Base-by-base conservation (phyloP, 768 basidiomycete species). In the Russula dissimulans region DNA sequence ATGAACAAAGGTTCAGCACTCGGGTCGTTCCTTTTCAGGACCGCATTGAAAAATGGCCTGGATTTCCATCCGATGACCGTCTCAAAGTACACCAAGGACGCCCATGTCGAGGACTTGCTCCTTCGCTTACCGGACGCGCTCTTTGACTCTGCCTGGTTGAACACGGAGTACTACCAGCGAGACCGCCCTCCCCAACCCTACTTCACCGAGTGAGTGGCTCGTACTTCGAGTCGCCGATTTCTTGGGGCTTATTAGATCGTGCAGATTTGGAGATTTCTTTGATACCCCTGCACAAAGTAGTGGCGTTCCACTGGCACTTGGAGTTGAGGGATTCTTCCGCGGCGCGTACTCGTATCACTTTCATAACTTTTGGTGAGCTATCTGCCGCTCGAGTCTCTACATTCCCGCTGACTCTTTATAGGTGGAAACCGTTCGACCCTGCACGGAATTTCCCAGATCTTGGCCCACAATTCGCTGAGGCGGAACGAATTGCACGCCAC, bases 51-150 rank as follows among this genome's bases (percentile, higher is more conserved):
- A 76, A 98, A 99, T 67, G 84, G 84, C 22, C 72, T 97, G 70
- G 95, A 97, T 73, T 97, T 99, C 74, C 97, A 99, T 68, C 95
- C 95, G 0, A 95, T 95, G 91, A 92, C 89, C 0, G 86, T 99
- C 41, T 87, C 89, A 44, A 79, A 83, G 60, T 99, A 99, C 71
- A 84, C 87, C 34, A 88, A 88, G 72, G 95, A 99, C 65, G 93
- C 94, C 1, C 78, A 86, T 61, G 67, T 97, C 34, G 92, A 95
- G 62, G 83, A 81, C 5, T 76, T 98, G 47, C 75, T 99, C 32
- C 81, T 94, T 57, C 83, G 92, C 29, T 78, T 99, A 17, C 95
- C 97, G 0, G 97, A 98, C 70, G 95, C 95, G 8, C 74, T 99
- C 58, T 97, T 98, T 65, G 95, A 98, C 71, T 86, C 95, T 11